phyloP scores from a whole-genome alignment of 371 early-diverging fungal genomes.

The Synchytrium microbalum region DNA sequence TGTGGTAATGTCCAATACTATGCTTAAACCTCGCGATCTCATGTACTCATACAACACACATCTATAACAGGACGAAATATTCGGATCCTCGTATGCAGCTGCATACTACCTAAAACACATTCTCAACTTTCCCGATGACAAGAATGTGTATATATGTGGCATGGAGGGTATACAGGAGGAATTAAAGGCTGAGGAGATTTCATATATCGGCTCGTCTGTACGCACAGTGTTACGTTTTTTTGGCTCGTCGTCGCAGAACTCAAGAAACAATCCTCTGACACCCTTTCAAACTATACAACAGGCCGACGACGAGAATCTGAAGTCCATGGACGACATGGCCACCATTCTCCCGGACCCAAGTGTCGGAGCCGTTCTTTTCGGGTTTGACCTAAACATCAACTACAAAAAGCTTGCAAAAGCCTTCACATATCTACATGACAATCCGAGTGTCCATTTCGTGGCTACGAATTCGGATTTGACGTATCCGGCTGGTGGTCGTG shows the following conservation, averaged over 20 bases:
- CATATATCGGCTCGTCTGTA: slow-evolving; percentile 49
- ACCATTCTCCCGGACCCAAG: slow-evolving; percentile 44
- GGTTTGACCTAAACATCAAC: slow-evolving; percentile 81
- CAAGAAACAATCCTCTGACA: neutral
- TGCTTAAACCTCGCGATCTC: neutral
- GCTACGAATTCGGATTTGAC: slow-evolving; percentile 92
- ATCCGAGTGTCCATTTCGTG: slow-evolving; percentile 64
- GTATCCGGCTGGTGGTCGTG: slow-evolving; percentile 66
- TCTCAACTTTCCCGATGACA: slow-evolving; percentile 67
- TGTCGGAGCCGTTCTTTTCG: slow-evolving; percentile 77
- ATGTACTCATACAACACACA: neutral
- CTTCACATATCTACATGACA: slow-evolving; percentile 63
- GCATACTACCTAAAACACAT: slow-evolving; percentile 84
- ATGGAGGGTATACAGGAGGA: slow-evolving; percentile 84
- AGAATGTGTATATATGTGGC: slow-evolving; percentile 87
- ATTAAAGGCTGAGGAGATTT: slow-evolving; percentile 66
- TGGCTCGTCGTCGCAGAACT: neutral
- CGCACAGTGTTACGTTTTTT: slow-evolving; percentile 7
- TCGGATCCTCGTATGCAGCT: slow-evolving; percentile 89
- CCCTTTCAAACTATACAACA: slow-evolving; percentile 13
- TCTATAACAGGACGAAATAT: slow-evolving; percentile 68
- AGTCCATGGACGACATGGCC: slow-evolving; percentile 38
- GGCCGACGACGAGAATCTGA: slow-evolving; percentile 45
- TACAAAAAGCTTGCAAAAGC: slow-evolving; percentile 88
- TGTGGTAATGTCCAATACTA: slow-evolving; percentile 43